Conservation (phyloP, 2,329 filamentous ascomycete species). For the Penicillium sclerotigenum region DNA sequence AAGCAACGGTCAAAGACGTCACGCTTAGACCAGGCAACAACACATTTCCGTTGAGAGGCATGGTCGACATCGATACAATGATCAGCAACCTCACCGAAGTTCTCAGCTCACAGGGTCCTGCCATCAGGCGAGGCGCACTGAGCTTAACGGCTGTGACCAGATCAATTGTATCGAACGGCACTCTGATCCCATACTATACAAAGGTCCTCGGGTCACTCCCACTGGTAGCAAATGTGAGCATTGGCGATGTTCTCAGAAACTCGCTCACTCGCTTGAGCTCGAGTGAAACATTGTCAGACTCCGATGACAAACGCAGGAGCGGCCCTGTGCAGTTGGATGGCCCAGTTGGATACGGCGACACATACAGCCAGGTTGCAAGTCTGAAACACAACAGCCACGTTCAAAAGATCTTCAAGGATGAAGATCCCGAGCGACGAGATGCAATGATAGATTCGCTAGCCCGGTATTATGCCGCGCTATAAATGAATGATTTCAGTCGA, state of each 20-base stretch:
- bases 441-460: conserved; percentile 18
- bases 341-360: not conserved
- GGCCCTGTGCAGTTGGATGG: not conserved
- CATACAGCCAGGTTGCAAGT: conserved; percentile 5
- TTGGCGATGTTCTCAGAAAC: conserved; percentile 20
- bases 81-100: conserved; percentile 14
- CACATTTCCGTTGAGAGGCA: conserved; percentile 17
- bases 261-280: conserved; percentile 11
- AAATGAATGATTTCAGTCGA: not conserved
- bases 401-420: conserved; percentile 13
- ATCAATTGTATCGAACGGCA: conserved; percentile 16
- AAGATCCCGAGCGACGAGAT: conserved; percentile 12
- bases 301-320: conserved; percentile 2
- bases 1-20: conserved; percentile 18
- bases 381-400: conserved; percentile 15
- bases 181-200: conserved; percentile 21
- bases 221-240: conserved; percentile 12
- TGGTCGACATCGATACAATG: conserved; percentile 15
- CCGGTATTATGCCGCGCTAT: conserved; percentile 9
- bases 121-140: conserved; percentile 13
- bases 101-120: conserved; percentile 14
- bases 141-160: conserved; percentile 11
- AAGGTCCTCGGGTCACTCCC: conserved; percentile 16
- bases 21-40: conserved; percentile 22
- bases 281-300: not conserved